phyloP scores from a whole-genome alignment of 2,329 filamentous ascomycete species.

The Colletotrichum cuscutae region DNA sequence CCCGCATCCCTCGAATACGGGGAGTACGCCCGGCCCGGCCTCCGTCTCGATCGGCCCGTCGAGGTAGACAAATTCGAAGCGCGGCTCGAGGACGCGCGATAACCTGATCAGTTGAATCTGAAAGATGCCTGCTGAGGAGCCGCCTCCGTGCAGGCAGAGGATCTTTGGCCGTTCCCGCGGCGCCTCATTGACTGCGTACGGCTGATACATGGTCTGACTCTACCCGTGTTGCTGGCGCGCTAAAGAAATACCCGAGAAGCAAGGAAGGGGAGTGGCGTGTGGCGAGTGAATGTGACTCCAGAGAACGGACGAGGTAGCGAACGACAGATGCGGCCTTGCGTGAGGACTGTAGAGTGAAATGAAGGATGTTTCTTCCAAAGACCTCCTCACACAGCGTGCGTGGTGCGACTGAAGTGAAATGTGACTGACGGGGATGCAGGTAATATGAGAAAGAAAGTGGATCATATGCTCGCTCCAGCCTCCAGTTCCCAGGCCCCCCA shows the following conservation, averaged over 20 bases:
- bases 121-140: constrained; percentile 22
- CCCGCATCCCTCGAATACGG: constrained; percentile 28
- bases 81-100: constrained; percentile 10
- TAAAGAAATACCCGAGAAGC: background rate
- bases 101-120: constrained; percentile 28
- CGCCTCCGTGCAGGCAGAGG: constrained; percentile 32
- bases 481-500: no score
- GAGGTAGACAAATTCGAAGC: constrained; percentile 24
- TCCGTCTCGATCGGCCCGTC: constrained; percentile 25
- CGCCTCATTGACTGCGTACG: constrained; percentile 6
- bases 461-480: background rate
- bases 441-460: background rate
- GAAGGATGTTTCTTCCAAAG: background rate
- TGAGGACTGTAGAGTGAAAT: background rate
- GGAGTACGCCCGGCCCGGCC: constrained; percentile 24
- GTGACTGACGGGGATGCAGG: background rate
- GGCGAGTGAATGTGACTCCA: no score
- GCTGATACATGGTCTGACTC: background rate
- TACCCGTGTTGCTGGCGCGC: background rate
- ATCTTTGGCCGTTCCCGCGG: constrained; percentile 13
- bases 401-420: background rate
- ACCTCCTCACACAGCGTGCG: background rate
- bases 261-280: background rate
- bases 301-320: background rate
- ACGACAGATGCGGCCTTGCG: background rate